Conservation (phyloP, 768 basidiomycete genomes). For the Pluteus cervinus region DNA sequence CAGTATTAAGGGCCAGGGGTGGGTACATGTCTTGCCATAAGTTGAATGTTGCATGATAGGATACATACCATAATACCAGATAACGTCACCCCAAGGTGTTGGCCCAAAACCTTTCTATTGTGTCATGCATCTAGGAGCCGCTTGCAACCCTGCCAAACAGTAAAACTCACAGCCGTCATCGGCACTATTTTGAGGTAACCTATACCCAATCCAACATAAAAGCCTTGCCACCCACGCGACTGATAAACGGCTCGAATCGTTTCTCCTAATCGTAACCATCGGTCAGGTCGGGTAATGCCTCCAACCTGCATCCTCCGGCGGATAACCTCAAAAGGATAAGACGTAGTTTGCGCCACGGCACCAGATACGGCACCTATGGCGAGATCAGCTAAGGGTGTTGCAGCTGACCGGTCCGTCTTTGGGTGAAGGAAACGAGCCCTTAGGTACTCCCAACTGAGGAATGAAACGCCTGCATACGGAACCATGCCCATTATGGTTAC, state of each 20-base stretch:
- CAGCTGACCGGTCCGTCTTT: conserved; percentile 26
- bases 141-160: conserved; percentile 85
- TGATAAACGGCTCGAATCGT: conserved; percentile 64
- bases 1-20: no score
- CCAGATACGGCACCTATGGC: conserved; percentile 83
- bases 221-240: conserved; percentile 75
- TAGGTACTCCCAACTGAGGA: conserved; percentile 84
- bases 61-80: no score
- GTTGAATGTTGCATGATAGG: no score
- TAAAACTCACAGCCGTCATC: conserved; percentile 90
- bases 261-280: conserved; percentile 77
- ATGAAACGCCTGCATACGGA: conserved; percentile 93
- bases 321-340: conserved; percentile 93
- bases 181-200: conserved; percentile 94
- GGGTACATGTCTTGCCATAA: no score
- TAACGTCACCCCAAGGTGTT: no score
- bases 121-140: conserved; percentile 39
- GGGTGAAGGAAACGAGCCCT: conserved; percentile 53
- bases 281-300: conserved; percentile 69
- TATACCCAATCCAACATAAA: conserved; percentile 86
- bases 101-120: no score
- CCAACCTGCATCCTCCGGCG: conserved; percentile 94
- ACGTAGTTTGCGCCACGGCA: conserved; percentile 77
- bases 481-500: conserved; percentile 90
- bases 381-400: conserved; percentile 59